phyloP scores from a whole-genome alignment of 2,329 filamentous ascomycete genomes.

The Arthroderma uncinatum region DNA sequence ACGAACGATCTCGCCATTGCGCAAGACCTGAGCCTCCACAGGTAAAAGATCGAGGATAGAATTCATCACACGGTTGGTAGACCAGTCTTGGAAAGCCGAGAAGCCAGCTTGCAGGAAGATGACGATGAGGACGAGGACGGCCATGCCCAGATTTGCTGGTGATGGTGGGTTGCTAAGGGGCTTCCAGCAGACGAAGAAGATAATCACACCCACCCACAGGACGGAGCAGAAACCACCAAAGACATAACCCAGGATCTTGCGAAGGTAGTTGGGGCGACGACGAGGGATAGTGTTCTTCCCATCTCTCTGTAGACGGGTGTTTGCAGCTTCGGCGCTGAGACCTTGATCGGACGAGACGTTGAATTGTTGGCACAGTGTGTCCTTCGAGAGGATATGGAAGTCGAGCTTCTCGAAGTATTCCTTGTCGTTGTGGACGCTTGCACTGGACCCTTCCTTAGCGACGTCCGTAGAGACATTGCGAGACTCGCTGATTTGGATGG shows the following conservation, averaged over 20 bases:
- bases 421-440: slow-evolving; percentile 25
- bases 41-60: slow-evolving; percentile 70
- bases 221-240: slow-evolving; percentile 68
- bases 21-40: slow-evolving; percentile 54
- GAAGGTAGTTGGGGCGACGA: slow-evolving; percentile 50
- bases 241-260: slow-evolving; percentile 55
- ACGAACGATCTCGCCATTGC: slow-evolving; percentile 44
- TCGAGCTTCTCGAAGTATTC: slow-evolving; percentile 51
- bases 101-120: slow-evolving; percentile 60
- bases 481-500: slow-evolving; percentile 31
- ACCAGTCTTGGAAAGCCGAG: slow-evolving; percentile 64
- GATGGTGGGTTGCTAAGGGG: slow-evolving; percentile 63
- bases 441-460: slow-evolving; percentile 15
- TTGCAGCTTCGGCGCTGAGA: slow-evolving; percentile 48
- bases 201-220: slow-evolving; percentile 54
- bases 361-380: slow-evolving; percentile 50
- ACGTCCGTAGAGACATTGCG: slow-evolving; percentile 24
- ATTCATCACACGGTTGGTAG: slow-evolving; percentile 63
- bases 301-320: slow-evolving; percentile 46
- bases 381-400: slow-evolving; percentile 52
- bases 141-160: slow-evolving; percentile 58
- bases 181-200: slow-evolving; percentile 68
- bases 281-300: slow-evolving; percentile 58
- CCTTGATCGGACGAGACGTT: slow-evolving; percentile 47
- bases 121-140: slow-evolving; percentile 59